These are phyloP conservation scores for Microbotryum violaceum DNA, from an alignment of 1,284 basidiomycete genomes.

Conservation along the genomic window DNA sequence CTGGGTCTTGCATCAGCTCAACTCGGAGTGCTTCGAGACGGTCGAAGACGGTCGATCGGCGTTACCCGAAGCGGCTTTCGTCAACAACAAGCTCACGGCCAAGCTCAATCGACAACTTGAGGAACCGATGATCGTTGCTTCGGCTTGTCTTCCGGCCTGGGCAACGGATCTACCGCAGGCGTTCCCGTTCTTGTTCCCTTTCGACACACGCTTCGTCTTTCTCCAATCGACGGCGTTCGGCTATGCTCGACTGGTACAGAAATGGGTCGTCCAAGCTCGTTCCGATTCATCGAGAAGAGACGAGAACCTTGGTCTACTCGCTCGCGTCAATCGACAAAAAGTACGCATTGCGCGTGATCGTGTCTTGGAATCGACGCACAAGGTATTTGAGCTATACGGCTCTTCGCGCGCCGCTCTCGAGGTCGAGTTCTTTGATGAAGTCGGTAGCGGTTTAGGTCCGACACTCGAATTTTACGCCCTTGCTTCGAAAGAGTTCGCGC, in stretches of 20 bases:
- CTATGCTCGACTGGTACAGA: constrained; percentile 74
- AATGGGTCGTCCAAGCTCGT: constrained; percentile 33
- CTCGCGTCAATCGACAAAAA: constrained; percentile 88
- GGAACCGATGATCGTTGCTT: constrained; percentile 97
- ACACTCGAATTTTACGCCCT: constrained; percentile 98
- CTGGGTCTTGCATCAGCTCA: constrained; percentile 72
- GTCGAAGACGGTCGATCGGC: neutral
- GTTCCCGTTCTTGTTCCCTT: constrained; percentile 97
- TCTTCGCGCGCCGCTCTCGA: constrained; percentile 59
- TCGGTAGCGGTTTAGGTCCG: constrained; percentile 93
- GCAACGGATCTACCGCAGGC: constrained; percentile 85
- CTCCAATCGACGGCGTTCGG: constrained; percentile 95
- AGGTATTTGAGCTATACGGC: constrained; percentile 87
- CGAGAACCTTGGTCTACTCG: constrained; percentile 83
- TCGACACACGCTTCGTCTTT: constrained; percentile 93
- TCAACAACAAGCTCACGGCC: constrained; percentile 96
- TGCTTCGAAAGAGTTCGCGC: constrained; percentile 85
- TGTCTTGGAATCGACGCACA: constrained; percentile 92
- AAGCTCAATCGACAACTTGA: constrained; percentile 96
- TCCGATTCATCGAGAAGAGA: constrained; percentile 54
- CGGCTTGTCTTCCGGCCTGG: constrained; percentile 94
- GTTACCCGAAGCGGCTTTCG: constrained; percentile 67
- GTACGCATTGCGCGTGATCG: constrained; percentile 91
- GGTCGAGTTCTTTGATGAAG: constrained; percentile 98
- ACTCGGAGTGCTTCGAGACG: constrained; percentile 48